Percentiles rank a stretch among this genome's conserved stretches.
phyloP scores from a whole-genome alignment of 2,329 filamentous ascomycete species.

The Colletotrichum orchidophilum region DNA sequence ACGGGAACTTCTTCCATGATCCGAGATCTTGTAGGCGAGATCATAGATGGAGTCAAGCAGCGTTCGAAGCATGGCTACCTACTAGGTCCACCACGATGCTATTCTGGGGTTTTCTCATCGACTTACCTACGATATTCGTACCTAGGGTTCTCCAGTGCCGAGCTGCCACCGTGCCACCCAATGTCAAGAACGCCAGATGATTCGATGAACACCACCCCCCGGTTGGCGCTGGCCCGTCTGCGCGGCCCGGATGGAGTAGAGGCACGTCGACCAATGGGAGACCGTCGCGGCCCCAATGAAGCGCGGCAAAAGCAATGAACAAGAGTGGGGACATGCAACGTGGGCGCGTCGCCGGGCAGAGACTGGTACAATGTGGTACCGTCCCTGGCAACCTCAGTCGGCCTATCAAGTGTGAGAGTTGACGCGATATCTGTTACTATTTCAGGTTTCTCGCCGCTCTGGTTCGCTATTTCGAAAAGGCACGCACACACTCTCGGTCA shows the following conservation, averaged over 20 bases:
- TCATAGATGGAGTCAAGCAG: not conserved
- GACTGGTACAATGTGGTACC: not conserved
- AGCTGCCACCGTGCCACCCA: slow-evolving; percentile 3
- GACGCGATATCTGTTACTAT: slow-evolving; percentile 23
- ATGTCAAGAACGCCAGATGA: not conserved
- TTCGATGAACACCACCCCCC: too few species aligned
- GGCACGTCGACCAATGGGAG: slow-evolving; percentile 12
- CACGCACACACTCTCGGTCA: not conserved
- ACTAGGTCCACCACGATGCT: slow-evolving; percentile 4
- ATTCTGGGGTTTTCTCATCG: slow-evolving; percentile 27
- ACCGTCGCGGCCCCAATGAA: not conserved
- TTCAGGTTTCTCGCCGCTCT: slow-evolving; percentile 17
- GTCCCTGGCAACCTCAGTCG: not conserved
- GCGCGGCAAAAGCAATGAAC: slow-evolving; percentile 34
- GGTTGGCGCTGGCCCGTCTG: slow-evolving; percentile 22
- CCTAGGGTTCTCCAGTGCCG: not conserved
- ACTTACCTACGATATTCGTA: too few species aligned
- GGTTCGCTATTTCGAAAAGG: not conserved
- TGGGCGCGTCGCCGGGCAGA: slow-evolving; percentile 29
- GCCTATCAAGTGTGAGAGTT: slow-evolving; percentile 7
- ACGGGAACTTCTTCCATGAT: not conserved
- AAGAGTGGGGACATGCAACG: slow-evolving; percentile 27
- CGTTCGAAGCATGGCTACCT: slow-evolving; percentile 9
- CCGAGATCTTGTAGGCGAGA: not conserved
- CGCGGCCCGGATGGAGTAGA: slow-evolving; percentile 14